Percentiles rank a stretch among this genome's conserved stretches.
phyloP scores from a whole-genome alignment of 2,329 filamentous ascomycete genomes.

The Verticillium tricorpus region DNA sequence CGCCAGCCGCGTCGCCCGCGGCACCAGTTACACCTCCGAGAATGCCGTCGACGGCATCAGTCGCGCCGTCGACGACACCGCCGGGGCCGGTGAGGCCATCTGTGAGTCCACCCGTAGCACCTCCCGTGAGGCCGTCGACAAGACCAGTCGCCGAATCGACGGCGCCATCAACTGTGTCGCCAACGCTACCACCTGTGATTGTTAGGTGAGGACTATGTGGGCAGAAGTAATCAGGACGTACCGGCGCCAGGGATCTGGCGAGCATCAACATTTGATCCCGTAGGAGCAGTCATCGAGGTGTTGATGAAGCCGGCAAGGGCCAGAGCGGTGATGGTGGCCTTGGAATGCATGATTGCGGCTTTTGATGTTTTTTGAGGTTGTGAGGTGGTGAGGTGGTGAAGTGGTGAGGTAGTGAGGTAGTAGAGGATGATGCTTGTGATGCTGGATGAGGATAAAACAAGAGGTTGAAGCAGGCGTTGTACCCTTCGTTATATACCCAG shows the following conservation, averaged over 20 bases:
- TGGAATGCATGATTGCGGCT: neutral
- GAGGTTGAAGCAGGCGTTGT: neutral
- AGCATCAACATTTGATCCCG: neutral
- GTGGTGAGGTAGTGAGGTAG: neutral
- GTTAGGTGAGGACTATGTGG: neutral
- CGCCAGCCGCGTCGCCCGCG: neutral
- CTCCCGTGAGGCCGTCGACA: neutral
- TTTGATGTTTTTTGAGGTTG: neutral
- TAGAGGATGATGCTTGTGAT: neutral
- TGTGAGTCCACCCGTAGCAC: neutral
- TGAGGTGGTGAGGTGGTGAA: neutral
- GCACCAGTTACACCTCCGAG: neutral
- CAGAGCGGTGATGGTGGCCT: neutral
- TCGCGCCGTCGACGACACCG: neutral
- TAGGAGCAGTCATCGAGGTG: neutral
- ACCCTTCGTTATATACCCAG: neutral
- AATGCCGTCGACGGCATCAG: neutral
- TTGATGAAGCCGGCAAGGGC: neutral
- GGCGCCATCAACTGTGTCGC: neutral
- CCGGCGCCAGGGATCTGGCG: neutral
- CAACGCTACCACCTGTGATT: neutral
- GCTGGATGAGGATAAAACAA: neutral
- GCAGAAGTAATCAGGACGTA: neutral
- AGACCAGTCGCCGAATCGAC: neutral
- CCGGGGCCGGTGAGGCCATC: neutral